Evolutionary conservation across 202 grass and related monocot species (phyloP).

Genomic region (Panicum virgatum): DNA sequence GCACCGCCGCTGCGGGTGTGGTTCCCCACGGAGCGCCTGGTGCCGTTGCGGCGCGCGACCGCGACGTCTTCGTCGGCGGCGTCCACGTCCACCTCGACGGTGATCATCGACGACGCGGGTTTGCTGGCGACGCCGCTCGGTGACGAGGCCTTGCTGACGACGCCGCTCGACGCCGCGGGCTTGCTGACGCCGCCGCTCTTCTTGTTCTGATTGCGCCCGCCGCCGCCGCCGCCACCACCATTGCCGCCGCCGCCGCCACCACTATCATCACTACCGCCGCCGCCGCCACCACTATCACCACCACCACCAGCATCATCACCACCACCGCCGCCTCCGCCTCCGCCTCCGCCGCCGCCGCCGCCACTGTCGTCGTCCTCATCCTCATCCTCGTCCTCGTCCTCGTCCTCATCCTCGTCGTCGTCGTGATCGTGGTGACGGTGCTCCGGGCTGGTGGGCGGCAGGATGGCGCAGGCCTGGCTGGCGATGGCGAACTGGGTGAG

Average conservation of each 20-base stretch:
- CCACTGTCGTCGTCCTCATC: background rate
- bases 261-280: background rate
- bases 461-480: slow-evolving; percentile 66
- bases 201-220: too few relatives aligned
- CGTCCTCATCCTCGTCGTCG: background rate
- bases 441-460: slow-evolving; percentile 42
- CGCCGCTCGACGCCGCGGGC: background rate
- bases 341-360: background rate
- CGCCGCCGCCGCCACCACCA: background rate
- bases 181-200: background rate
- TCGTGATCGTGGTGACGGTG: slow-evolving; percentile 1
- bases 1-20: background rate
- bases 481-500: slow-evolving; percentile 73
- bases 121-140: too few relatives aligned
- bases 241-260: background rate
- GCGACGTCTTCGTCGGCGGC: background rate
- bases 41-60: background rate
- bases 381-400: background rate
- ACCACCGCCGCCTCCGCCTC: background rate
- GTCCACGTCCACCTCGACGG: slow-evolving; percentile 28
- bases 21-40: slow-evolving; percentile 7
- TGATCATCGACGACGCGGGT: slow-evolving; percentile 37
- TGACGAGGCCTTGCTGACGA: too few relatives aligned
- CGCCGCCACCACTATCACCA: background rate
- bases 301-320: too few relatives aligned